Evolutionary conservation across 208 protist species (phyloP).

Genomic region (Acanthamoeba triangularis): DNA sequence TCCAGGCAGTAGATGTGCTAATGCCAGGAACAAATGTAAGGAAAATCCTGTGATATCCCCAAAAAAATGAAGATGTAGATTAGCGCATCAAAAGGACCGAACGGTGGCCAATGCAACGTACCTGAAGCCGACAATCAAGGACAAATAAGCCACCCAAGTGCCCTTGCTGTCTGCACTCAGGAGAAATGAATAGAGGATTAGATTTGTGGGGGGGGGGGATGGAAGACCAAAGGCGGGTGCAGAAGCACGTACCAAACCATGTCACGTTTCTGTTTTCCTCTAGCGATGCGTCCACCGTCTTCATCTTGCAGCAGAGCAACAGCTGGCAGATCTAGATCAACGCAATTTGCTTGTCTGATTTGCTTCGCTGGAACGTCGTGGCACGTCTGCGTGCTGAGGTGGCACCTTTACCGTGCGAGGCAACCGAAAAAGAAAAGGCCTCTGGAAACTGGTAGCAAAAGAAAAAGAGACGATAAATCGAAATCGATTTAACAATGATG

Average conservation of each 20-base stretch:
- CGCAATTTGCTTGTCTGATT: not conserved
- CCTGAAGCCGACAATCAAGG: not conserved
- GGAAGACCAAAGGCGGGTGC: not conserved
- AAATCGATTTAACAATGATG: not conserved
- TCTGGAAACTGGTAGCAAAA: not conserved
- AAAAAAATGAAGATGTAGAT: not conserved
- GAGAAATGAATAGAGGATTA: not conserved
- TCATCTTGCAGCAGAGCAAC: constrained; percentile 5
- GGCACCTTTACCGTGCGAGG: not conserved
- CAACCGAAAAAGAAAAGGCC: not conserved
- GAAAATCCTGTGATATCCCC: not conserved
- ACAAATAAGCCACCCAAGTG: constrained; percentile 52
- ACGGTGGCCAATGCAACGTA: not conserved
- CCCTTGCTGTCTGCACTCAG: constrained; percentile 28
- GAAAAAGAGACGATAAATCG: not conserved
- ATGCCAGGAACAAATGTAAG: constrained; percentile 31
- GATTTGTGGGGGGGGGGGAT: not conserved
- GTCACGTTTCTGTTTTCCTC: constrained; percentile 68
- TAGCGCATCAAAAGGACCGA: not conserved
- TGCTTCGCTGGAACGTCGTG: not conserved
- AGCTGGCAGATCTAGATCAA: not conserved
- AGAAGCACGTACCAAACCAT: constrained; percentile 43
- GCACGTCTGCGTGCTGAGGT: not conserved
- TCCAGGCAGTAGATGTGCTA: not conserved
- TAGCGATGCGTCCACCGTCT: constrained; percentile 14